A percentile compares a stretch with the other conserved stretches of the same genome.
phyloP scores from a whole-genome alignment of 192 early-diverging fungal genomes.

The Podila horticola region DNA sequence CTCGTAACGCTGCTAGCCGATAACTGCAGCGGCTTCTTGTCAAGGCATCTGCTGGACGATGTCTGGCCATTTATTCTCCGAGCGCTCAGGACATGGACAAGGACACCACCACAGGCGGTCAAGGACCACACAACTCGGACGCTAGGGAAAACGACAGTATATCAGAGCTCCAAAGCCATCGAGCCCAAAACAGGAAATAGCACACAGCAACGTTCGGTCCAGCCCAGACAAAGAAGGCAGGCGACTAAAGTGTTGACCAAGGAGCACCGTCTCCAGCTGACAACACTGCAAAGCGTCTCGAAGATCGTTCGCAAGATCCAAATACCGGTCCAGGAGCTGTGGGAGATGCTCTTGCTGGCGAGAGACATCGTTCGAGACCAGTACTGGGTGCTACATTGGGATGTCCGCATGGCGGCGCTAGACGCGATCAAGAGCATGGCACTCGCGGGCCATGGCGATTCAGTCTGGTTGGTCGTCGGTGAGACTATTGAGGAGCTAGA shows the following conservation, averaged over 20 bases:
- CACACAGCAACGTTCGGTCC: not conserved
- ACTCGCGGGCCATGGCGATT: constrained; percentile 35
- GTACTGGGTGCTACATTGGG: constrained; percentile 15
- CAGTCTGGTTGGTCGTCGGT: constrained; percentile 29
- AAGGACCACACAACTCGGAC: not conserved
- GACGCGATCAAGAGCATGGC: constrained; percentile 41
- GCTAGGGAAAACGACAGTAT: not conserved
- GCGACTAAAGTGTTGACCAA: constrained; percentile 28
- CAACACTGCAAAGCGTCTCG: constrained; percentile 30
- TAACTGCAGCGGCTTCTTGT: constrained; percentile 56
- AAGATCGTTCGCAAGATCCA: constrained; percentile 32
- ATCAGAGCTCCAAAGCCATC: not conserved
- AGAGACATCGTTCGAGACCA: constrained; percentile 37
- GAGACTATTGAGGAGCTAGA: constrained; percentile 2
- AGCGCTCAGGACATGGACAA: constrained; percentile 20
- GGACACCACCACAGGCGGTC: not conserved
- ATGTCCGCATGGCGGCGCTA: constrained; percentile 29
- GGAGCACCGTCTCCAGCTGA: constrained; percentile 43
- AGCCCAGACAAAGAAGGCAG: not conserved
- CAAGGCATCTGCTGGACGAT: constrained; percentile 49
- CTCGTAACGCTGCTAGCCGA: constrained; percentile 42
- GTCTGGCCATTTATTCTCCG: constrained; percentile 57
- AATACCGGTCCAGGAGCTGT: constrained; percentile 36
- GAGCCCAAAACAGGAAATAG: not conserved
- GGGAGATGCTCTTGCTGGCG: constrained; percentile 39